These are phyloP conservation scores for Marasmius fiardii DNA, from an alignment of 1,284 basidiomycete genomes.

Conservation along the genomic window DNA sequence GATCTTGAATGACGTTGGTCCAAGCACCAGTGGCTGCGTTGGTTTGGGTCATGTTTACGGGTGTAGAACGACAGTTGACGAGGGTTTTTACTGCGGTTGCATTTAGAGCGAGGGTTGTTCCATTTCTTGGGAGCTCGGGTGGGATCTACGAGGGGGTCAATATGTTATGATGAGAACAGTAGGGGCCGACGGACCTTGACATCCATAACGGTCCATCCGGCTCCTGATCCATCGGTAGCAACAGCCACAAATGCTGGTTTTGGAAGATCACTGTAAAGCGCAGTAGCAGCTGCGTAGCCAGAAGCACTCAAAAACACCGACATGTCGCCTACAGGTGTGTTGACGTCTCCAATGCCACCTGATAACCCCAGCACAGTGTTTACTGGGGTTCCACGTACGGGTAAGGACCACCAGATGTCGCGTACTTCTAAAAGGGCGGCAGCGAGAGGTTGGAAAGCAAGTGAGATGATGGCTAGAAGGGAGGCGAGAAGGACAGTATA, in stretches of 20 bases:
- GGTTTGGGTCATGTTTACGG: slow-evolving; percentile 30
- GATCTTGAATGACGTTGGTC: slow-evolving; percentile 36
- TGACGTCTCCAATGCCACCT: slow-evolving; percentile 26
- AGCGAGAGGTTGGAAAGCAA: slow-evolving; percentile 48
- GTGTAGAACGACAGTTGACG: slow-evolving; percentile 37
- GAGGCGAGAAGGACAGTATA: slow-evolving; percentile 45
- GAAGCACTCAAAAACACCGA: slow-evolving; percentile 50
- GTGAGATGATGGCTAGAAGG: slow-evolving; percentile 41
- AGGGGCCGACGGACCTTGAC: slow-evolving; percentile 33
- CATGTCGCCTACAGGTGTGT: slow-evolving; percentile 31
- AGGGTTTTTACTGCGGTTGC: slow-evolving; percentile 43
- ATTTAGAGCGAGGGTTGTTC: slow-evolving; percentile 39
- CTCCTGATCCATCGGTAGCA: slow-evolving; percentile 18
- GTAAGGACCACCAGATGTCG: slow-evolving; percentile 33
- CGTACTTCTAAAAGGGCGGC: slow-evolving; percentile 44
- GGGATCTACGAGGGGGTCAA: slow-evolving; percentile 14
- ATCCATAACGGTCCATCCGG: slow-evolving; percentile 40
- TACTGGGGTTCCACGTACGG: slow-evolving; percentile 23
- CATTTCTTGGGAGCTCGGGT: slow-evolving; percentile 29
- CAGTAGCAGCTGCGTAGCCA: slow-evolving; percentile 46
- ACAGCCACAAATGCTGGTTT: slow-evolving; percentile 37
- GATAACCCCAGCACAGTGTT: slow-evolving; percentile 37
- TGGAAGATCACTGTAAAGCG: slow-evolving; percentile 37
- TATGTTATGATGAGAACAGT: background rate
- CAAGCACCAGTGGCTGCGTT: slow-evolving; percentile 29